These are phyloP conservation scores for Leccinum griseonigrum DNA, from an alignment of 1,284 basidiomycete genomes.

Conservation along the genomic window DNA sequence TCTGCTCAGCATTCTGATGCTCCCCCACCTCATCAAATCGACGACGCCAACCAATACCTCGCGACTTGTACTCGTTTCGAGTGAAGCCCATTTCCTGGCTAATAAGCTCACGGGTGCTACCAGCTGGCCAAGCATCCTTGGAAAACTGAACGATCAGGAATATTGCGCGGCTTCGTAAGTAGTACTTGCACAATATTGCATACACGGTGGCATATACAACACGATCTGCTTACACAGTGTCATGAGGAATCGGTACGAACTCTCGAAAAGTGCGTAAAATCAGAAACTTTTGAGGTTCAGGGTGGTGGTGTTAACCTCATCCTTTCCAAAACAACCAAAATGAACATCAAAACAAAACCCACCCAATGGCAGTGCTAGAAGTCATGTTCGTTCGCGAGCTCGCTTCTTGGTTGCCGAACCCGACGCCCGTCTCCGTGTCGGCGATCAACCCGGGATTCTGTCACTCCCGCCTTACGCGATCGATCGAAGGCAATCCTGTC, in stretches of 20 bases:
- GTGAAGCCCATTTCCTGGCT: conserved; percentile 20
- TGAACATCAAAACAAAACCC: background rate
- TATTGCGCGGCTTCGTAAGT: conserved; percentile 30
- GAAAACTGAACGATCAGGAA: conserved; percentile 28
- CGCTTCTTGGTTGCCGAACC: conserved; percentile 29
- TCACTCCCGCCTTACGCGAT: conserved; percentile 28
- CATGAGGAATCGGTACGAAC: conserved; percentile 30
- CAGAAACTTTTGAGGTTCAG: background rate
- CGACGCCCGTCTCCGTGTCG: conserved; percentile 34
- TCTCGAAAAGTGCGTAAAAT: conserved; percentile 35
- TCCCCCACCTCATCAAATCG: conserved; percentile 33
- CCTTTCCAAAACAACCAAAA: background rate
- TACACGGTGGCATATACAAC: background rate
- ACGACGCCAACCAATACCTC: conserved; percentile 19
- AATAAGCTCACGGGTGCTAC: conserved; percentile 9
- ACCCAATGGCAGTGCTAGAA: conserved; percentile 22
- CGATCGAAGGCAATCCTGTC: conserved; percentile 22
- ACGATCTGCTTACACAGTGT: conserved; percentile 8
- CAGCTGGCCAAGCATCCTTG: conserved; percentile 28
- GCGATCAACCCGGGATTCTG: conserved; percentile 38
- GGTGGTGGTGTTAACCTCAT: background rate
- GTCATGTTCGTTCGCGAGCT: conserved; percentile 35
- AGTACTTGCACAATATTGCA: background rate
- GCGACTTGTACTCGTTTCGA: conserved; percentile 31
- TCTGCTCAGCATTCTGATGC: conserved; percentile 32